A percentile compares a stretch with the other conserved stretches of the same genome.
Conservation (phyloP, 176 grass and related monocot genomes). For the Raddia distichophylla region DNA sequence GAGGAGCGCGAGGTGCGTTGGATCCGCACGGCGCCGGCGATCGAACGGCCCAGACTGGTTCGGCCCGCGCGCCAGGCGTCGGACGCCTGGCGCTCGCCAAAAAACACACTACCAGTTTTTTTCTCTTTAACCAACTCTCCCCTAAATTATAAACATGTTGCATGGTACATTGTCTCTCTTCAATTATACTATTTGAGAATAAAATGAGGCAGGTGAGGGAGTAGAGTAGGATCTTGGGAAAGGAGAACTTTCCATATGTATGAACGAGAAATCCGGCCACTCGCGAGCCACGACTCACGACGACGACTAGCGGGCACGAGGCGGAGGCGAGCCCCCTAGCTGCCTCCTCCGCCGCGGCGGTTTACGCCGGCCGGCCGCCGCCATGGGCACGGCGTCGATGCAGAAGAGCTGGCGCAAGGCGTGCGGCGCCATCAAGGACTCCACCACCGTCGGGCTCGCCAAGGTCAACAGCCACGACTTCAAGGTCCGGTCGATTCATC, state of each 20-base stretch:
- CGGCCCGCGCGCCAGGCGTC: too few relatives aligned
- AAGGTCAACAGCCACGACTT: constrained; percentile 78
- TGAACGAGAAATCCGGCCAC: neutral
- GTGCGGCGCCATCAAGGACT: constrained; percentile 92
- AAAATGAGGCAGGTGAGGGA: neutral
- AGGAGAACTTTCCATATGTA: neutral
- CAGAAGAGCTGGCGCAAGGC: constrained; percentile 91
- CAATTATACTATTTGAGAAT: too few relatives aligned
- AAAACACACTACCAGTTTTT: too few relatives aligned
- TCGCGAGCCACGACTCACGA: constrained; percentile 30
- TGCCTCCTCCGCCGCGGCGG: neutral
- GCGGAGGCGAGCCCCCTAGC: too few relatives aligned
- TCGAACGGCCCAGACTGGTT: too few relatives aligned
- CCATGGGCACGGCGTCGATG: constrained; percentile 44
- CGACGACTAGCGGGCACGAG: too few relatives aligned
- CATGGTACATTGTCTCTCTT: too few relatives aligned
- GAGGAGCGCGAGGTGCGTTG: too few relatives aligned
- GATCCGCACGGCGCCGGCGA: too few relatives aligned
- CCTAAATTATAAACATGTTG: too few relatives aligned
- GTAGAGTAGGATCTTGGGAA: neutral
- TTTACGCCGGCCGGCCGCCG: neutral
- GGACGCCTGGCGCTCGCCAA: too few relatives aligned
- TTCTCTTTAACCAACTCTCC: too few relatives aligned
- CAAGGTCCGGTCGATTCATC: constrained; percentile 37
- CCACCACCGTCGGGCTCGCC: constrained; percentile 80